phyloP scores from a whole-genome alignment of 2,329 filamentous ascomycete genomes.

The Helotiales sp. region DNA sequence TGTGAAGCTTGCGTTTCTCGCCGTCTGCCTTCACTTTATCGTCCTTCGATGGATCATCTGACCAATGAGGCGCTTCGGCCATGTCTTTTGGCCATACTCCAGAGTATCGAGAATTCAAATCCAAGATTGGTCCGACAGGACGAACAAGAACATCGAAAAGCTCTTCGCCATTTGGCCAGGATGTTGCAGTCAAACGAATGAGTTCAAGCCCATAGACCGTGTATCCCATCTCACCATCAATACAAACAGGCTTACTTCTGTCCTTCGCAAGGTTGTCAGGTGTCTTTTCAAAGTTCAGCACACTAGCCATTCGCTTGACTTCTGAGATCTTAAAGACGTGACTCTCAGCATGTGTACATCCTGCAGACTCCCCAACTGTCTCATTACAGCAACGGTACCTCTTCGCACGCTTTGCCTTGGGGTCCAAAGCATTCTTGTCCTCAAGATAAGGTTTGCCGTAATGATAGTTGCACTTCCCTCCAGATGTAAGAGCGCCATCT shows the following conservation, averaged over 20 bases:
- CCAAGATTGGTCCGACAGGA: constrained; percentile 79
- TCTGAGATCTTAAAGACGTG: constrained; percentile 90
- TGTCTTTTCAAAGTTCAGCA: constrained; percentile 79
- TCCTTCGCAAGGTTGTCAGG: constrained; percentile 60
- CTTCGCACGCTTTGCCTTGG: constrained; percentile 56
- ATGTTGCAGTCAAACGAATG: constrained; percentile 82
- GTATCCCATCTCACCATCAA: constrained; percentile 98
- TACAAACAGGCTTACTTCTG: constrained; percentile 67
- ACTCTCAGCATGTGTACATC: constrained; percentile 68
- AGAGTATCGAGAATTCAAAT: constrained; percentile 90
- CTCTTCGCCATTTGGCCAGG: constrained; percentile 76
- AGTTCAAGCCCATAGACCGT: constrained; percentile 87
- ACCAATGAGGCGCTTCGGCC: constrained; percentile 63
- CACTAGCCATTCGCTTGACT: constrained; percentile 70
- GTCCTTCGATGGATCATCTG: constrained; percentile 25
- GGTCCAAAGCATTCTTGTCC: constrained; percentile 51
- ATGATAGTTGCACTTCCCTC: constrained; percentile 79
- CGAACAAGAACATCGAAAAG: constrained; percentile 84
- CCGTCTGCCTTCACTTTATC: constrained; percentile 22
- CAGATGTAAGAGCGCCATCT: constrained; percentile 74
- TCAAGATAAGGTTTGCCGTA: constrained; percentile 67
- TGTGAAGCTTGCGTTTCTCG: constrained; percentile 55
- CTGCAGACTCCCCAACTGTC: constrained; percentile 67
- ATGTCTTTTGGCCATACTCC: constrained; percentile 81
- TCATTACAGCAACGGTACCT: constrained; percentile 80